Evolutionary conservation across 805 yeast genomes (phyloP).

Genomic region (Myxozyma mucilagina): DNA sequence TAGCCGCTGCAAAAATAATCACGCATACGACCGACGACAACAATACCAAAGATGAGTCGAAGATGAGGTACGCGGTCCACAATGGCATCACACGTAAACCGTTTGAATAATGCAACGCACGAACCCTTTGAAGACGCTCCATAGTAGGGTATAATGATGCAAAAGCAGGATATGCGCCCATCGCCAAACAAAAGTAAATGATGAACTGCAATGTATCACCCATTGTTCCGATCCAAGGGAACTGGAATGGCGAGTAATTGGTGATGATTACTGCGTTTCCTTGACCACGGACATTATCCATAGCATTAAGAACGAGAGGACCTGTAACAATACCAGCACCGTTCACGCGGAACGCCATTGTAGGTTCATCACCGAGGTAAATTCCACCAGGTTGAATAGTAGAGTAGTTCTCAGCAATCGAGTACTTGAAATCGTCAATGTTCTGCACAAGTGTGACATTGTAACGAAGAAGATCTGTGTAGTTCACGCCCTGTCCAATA

Average conservation of each 20-base stretch:
- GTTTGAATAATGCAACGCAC: constrained; percentile 45
- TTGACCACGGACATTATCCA: constrained; percentile 38
- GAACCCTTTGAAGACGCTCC: constrained; percentile 40
- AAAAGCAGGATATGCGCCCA: constrained; percentile 43
- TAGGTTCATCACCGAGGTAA: constrained; percentile 32
- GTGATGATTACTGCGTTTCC: constrained; percentile 36
- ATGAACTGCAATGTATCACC: constrained; percentile 42
- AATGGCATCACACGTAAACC: constrained; percentile 40
- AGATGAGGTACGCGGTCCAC: constrained; percentile 40
- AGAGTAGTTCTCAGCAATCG: constrained; percentile 33
- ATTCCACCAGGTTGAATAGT: constrained; percentile 41
- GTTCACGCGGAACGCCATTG: constrained; percentile 38
- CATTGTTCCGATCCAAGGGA: constrained; percentile 38
- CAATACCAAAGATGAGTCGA: constrained; percentile 35
- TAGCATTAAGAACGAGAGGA: constrained; percentile 36
- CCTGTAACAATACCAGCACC: constrained; percentile 33
- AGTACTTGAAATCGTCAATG: constrained; percentile 31
- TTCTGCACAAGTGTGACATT: constrained; percentile 30
- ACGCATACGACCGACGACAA: constrained; percentile 36
- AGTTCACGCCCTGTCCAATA: constrained; percentile 12
- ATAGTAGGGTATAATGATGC: constrained; percentile 41
- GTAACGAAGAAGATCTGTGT: constrained; percentile 10
- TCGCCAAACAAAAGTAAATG: constrained; percentile 40
- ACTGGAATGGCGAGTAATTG: constrained; percentile 40
- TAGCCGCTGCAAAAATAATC: constrained; percentile 36